Conservation (phyloP, 805 yeast species). For the Candida piceae region DNA sequence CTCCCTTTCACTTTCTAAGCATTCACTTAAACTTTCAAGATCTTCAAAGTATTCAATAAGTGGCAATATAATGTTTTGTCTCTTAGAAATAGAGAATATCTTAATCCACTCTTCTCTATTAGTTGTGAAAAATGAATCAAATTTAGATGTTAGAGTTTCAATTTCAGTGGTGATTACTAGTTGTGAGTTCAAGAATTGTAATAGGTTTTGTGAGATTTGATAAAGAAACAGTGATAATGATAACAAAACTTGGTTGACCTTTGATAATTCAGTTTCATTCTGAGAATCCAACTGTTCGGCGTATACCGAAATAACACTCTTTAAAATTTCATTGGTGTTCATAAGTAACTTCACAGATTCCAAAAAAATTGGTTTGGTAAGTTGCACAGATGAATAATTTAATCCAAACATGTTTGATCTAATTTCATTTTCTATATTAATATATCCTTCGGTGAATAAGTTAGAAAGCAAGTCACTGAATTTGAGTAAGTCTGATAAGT, state of each 20-base stretch:
- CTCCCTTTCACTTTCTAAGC: slow-evolving; percentile 42
- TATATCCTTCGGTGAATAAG: slow-evolving; percentile 12
- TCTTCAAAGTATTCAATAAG: slow-evolving; percentile 67
- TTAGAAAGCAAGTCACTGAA: slow-evolving; percentile 10
- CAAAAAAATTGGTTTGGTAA: slow-evolving; percentile 15
- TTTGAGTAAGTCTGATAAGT: slow-evolving; percentile 8
- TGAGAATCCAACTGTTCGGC: slow-evolving; percentile 13
- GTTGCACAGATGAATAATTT: slow-evolving; percentile 2
- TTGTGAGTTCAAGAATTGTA: slow-evolving; percentile 2
- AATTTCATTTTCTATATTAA: slow-evolving; percentile 14
- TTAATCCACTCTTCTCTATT: slow-evolving; percentile 50
- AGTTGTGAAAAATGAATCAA: slow-evolving; percentile 8
- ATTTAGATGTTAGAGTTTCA: neutral
- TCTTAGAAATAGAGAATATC: slow-evolving; percentile 45
- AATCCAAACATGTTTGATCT: slow-evolving; percentile 8
- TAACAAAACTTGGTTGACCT: slow-evolving; percentile 13
- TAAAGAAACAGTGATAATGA: slow-evolving; percentile 23
- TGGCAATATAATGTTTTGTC: slow-evolving; percentile 48
- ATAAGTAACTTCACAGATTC: slow-evolving; percentile 11
- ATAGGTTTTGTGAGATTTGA: slow-evolving; percentile 16
- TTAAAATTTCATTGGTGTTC: slow-evolving; percentile 17
- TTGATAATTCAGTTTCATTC: too few species aligned
- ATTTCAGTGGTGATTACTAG: neutral
- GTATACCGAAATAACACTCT: slow-evolving; percentile 7
- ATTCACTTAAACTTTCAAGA: slow-evolving; percentile 54